Percentiles rank a stretch among this genome's conserved stretches.
Evolutionary conservation across 2,329 filamentous ascomycete species (phyloP).

Genomic region (Fusarium subglutinans): DNA sequence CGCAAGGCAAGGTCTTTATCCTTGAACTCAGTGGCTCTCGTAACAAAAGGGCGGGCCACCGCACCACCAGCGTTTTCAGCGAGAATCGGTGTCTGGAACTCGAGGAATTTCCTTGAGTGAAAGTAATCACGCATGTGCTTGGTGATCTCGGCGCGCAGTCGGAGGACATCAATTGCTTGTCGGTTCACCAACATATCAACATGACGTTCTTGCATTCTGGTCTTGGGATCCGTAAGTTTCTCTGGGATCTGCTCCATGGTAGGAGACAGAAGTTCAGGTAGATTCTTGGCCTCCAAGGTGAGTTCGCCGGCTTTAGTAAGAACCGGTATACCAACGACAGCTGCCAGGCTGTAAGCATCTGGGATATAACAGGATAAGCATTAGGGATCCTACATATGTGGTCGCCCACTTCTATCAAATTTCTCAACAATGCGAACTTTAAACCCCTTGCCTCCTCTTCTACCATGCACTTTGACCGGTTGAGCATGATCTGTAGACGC

Average conservation of each 20-base stretch:
- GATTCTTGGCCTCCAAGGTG: slow-evolving; percentile 72
- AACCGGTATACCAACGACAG: slow-evolving; percentile 75
- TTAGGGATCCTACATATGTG: slow-evolving; percentile 73
- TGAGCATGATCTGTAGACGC: slow-evolving; percentile 80
- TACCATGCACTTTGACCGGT: slow-evolving; percentile 62
- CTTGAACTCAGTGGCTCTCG: slow-evolving; percentile 78
- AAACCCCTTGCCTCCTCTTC: slow-evolving; percentile 48
- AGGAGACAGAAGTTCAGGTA: slow-evolving; percentile 80
- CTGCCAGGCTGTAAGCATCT: slow-evolving; percentile 53
- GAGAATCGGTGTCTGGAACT: slow-evolving; percentile 92
- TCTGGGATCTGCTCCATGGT: slow-evolving; percentile 82
- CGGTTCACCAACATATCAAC: slow-evolving; percentile 85
- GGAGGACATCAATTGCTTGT: slow-evolving; percentile 72
- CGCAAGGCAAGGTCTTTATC: slow-evolving; percentile 78
- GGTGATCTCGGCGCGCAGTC: slow-evolving; percentile 78
- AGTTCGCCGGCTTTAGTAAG: slow-evolving; percentile 78
- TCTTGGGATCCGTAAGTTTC: slow-evolving; percentile 74
- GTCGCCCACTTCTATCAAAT: slow-evolving; percentile 81
- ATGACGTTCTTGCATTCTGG: slow-evolving; percentile 79
- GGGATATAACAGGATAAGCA: slow-evolving; percentile 23
- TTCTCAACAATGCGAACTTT: slow-evolving; percentile 68
- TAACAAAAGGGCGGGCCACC: slow-evolving; percentile 85
- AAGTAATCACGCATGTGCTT: slow-evolving; percentile 79
- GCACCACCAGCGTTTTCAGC: slow-evolving; percentile 87
- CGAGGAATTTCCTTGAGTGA: slow-evolving; percentile 76